Conservation (phyloP, 257 asterid species). For the Leptodermis oblonga region DNA sequence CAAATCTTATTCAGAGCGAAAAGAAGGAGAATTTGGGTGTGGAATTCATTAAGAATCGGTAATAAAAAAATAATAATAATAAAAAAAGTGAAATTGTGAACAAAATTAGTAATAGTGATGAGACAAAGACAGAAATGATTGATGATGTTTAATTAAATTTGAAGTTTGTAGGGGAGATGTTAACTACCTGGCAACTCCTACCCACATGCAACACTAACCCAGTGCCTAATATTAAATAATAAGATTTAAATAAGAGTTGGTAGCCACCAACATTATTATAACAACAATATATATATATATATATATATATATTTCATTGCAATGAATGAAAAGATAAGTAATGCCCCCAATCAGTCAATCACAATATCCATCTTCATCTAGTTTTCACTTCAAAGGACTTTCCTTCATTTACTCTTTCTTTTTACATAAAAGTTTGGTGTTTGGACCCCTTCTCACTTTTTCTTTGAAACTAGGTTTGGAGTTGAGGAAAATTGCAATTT, state of each 20-base stretch:
- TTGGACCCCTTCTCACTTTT: too few species aligned
- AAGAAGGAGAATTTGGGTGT: too few species aligned
- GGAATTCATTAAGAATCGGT: too few species aligned
- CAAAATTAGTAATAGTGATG: not conserved
- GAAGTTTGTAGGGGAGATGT: not conserved
- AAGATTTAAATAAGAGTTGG: slow-evolving; percentile 1
- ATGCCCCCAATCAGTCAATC: not conserved
- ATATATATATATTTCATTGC: not conserved
- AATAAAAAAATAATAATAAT: too few species aligned
- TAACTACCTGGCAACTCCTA: not conserved
- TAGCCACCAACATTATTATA: slow-evolving; percentile 5
- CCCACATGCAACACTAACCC: slow-evolving; percentile 14
- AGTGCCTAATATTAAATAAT: not conserved
- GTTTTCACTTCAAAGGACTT: not conserved
- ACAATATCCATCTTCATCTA: not conserved
- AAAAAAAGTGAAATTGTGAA: not conserved
- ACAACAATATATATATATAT: not conserved
- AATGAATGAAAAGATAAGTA: not conserved
- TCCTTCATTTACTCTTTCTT: not conserved
- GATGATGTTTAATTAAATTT: not conserved
- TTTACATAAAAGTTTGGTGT: not conserved
- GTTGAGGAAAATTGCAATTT: too few species aligned
- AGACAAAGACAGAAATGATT: not conserved
- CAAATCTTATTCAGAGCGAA: too few species aligned
- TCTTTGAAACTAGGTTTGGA: too few species aligned